phyloP scores from a whole-genome alignment of 352 stramenopile species.

The Globisporangium takayamanum region DNA sequence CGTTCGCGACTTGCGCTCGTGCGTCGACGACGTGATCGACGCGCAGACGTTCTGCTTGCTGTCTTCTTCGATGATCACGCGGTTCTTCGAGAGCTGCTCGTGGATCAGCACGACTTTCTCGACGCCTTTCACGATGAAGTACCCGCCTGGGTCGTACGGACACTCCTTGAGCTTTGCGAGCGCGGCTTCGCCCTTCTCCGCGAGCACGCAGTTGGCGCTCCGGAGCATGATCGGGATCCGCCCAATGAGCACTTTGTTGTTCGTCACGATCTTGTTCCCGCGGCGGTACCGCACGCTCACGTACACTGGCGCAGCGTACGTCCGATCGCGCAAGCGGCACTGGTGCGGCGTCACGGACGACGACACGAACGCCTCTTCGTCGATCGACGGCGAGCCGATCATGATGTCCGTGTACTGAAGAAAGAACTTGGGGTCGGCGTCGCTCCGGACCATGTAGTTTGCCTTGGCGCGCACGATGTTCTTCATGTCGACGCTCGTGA shows the following conservation, averaged over 20 bases:
- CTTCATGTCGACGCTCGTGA: slow-evolving; percentile 97
- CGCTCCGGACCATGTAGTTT: slow-evolving; percentile 88
- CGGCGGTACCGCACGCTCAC: slow-evolving; percentile 98
- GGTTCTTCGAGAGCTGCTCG: slow-evolving; percentile 99
- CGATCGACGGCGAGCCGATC: slow-evolving; percentile 94
- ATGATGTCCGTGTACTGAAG: slow-evolving; percentile 98
- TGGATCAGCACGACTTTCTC: slow-evolving; percentile 99
- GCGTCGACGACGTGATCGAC: slow-evolving; percentile 97
- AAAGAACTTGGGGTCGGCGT: slow-evolving; percentile 98
- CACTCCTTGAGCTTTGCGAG: slow-evolving; percentile 98
- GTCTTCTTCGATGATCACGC: slow-evolving; percentile 99
- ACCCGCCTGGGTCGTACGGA: slow-evolving; percentile 98
- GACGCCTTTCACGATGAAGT: slow-evolving; percentile 98
- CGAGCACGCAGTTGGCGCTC: slow-evolving; percentile 94
- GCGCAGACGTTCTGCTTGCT: slow-evolving; percentile 88
- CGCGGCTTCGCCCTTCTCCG: slow-evolving; percentile 91
- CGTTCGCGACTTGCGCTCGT: slow-evolving; percentile 96
- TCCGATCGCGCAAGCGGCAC: slow-evolving; percentile 97
- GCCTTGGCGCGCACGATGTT: slow-evolving; percentile 96
- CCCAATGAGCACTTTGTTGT: slow-evolving; percentile 95
- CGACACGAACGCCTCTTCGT: slow-evolving; percentile 95
- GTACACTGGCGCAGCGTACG: slow-evolving; percentile 98
- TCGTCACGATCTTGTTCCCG: slow-evolving; percentile 97
- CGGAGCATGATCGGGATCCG: slow-evolving; percentile 98
- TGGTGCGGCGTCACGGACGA: slow-evolving; percentile 95